These are phyloP conservation scores for Fusarium albosuccineum DNA, from an alignment of 2,329 filamentous ascomycete species.

Conservation along the genomic window DNA sequence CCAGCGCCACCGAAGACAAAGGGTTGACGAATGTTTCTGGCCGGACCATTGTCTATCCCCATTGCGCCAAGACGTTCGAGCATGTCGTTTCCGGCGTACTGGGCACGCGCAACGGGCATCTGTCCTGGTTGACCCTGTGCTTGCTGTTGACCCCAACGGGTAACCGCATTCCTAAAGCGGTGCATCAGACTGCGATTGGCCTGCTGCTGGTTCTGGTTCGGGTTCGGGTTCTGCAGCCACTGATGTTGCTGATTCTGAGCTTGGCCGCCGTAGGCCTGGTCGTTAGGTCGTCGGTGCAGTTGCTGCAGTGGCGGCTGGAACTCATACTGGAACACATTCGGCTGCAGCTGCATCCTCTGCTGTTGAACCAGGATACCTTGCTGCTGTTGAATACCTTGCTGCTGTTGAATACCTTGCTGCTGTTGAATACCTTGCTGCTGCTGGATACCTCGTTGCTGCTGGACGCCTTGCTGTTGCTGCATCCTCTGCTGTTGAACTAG, in stretches of 20 bases:
- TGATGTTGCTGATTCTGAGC: neutral
- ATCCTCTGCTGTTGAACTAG: no score
- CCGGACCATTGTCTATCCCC: neutral
- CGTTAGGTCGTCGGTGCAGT: no score
- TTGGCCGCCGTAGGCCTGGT: no score
- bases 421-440: no score
- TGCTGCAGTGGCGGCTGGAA: no score
- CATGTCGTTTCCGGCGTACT: neutral
- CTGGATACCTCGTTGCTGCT: neutral
- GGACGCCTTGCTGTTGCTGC: no score
- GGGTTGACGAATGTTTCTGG: neutral
- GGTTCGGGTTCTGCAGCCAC: neutral
- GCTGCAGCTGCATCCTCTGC: no score
- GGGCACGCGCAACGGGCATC: neutral
- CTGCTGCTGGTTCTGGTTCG: neutral
- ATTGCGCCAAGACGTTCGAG: no score
- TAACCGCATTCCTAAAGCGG: conserved; percentile 10
- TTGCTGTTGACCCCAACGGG: neutral
- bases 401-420: no score
- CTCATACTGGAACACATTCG: no score
- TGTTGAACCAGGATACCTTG: neutral
- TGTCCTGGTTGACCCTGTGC: neutral
- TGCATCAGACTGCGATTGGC: neutral
- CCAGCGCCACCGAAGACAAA: neutral
- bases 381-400: no score